phyloP scores from a whole-genome alignment of 306 rosid species.

The Malus fusca region DNA sequence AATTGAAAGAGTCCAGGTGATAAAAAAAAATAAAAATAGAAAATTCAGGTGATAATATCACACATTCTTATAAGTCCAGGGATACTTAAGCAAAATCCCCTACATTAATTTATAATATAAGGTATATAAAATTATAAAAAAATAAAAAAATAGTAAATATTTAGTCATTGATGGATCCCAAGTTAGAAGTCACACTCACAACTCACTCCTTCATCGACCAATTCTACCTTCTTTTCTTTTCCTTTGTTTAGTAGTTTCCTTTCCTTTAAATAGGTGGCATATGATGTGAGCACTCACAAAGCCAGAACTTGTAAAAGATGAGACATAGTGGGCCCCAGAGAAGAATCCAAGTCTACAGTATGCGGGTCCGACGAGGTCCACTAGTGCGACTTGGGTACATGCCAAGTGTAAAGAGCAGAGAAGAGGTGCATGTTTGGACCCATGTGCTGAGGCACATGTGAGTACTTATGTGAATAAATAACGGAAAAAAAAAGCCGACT shows the following conservation, averaged over 20 bases:
- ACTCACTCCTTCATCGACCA: constrained; percentile 14
- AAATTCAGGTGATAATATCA: too few relatives aligned
- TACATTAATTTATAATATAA: not conserved
- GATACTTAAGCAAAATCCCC: too few relatives aligned
- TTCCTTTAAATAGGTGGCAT: not conserved
- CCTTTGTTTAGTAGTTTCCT: not conserved
- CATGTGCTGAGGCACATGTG: constrained; percentile 14
- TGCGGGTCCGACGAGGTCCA: not conserved
- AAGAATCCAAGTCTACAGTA: not conserved
- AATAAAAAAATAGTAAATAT: not conserved
- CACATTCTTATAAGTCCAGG: too few relatives aligned
- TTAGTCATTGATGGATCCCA: constrained; percentile 20
- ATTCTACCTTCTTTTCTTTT: not conserved
- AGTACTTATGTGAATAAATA: constrained; percentile 6
- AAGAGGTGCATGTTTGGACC: constrained; percentile 22
- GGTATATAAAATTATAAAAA: not conserved
- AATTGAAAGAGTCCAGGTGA: too few relatives aligned
- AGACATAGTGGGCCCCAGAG: not conserved
- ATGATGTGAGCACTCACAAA: not conserved
- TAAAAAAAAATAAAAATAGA: too few relatives aligned
- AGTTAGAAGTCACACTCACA: constrained; percentile 2
- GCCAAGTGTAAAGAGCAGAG: constrained; percentile 18
- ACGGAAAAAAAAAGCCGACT: not conserved
- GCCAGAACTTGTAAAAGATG: not conserved
- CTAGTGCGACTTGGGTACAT: not conserved